Evolutionary conservation across 2,329 filamentous ascomycete genomes (phyloP).

Genomic region (Monilinia fructigena): DNA sequence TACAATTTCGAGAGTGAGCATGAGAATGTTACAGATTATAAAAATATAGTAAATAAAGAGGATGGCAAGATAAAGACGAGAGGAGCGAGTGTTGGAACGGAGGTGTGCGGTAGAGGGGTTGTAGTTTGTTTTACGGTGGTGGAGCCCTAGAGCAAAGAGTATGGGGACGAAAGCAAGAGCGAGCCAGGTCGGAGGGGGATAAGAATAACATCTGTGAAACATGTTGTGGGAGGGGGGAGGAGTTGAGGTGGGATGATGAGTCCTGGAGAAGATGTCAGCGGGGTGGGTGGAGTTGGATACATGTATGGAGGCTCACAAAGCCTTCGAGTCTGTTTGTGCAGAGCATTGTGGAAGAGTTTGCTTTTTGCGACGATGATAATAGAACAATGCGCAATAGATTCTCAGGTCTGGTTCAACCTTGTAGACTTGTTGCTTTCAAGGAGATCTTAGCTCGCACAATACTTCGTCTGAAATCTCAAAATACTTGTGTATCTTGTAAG

Average conservation of each 20-base stretch:
- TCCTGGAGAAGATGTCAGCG: constrained; percentile 32
- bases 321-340: constrained; percentile 40
- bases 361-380: not conserved
- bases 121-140: constrained; percentile 30
- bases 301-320: constrained; percentile 36
- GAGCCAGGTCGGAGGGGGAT: constrained; percentile 41
- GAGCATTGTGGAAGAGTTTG: constrained; percentile 22
- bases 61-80: constrained; percentile 27
- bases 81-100: constrained; percentile 20
- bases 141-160: constrained; percentile 31
- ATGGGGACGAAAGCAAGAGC: constrained; percentile 36
- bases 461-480: not conserved
- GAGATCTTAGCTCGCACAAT: not conserved
- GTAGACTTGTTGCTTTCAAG: not conserved
- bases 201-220: constrained; percentile 42
- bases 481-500: constrained; percentile 5
- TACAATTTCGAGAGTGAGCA: constrained; percentile 41
- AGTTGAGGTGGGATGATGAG: constrained; percentile 39
- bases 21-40: constrained; percentile 38
- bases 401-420: not conserved
- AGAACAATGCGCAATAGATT: constrained; percentile 1
- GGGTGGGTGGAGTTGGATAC: not conserved
- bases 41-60: constrained; percentile 38
- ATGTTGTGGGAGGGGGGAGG: constrained; percentile 41
- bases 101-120: constrained; percentile 33